Evolutionary conservation across 2,329 filamentous ascomycete species (phyloP).

Genomic region (Pseudogymnoascus sp.): DNA sequence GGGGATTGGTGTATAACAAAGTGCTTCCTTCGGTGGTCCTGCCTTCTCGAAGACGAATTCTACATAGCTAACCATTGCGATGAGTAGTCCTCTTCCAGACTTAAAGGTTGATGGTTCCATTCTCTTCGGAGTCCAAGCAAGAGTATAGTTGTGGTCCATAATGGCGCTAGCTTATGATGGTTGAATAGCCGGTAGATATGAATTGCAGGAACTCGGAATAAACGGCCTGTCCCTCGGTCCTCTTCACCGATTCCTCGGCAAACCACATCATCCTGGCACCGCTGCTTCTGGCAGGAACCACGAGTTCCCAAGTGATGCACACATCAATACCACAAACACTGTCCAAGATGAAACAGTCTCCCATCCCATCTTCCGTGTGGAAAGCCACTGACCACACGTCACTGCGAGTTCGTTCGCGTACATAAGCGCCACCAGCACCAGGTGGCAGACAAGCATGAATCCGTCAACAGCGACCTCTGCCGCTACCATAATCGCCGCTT

Average conservation of each 20-base stretch:
- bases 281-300: not conserved
- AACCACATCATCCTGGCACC: not conserved
- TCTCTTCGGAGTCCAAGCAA: not conserved
- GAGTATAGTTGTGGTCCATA: not conserved
- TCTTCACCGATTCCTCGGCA: not conserved
- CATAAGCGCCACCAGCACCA: conserved; percentile 6
- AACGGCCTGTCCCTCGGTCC: not conserved
- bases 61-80: not conserved
- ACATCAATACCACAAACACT: not conserved
- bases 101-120: not conserved
- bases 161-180: not conserved
- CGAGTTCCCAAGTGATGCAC: conserved; percentile 1
- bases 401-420: conserved; percentile 4
- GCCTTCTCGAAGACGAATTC: not conserved
- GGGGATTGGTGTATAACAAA: not conserved
- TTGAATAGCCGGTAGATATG: not conserved
- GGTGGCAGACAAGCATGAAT: not conserved
- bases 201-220: not conserved
- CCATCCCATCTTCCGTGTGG: conserved; percentile 1
- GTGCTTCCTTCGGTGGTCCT: not conserved
- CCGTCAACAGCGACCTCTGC: conserved; percentile 5
- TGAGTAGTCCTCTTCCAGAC: not conserved
- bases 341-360: not conserved
- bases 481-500: conserved; percentile 3
- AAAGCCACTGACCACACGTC: conserved; percentile 2